Evolutionary conservation across 768 basidiomycete genomes (phyloP).

Genomic region (Lentinula guzmanii): DNA sequence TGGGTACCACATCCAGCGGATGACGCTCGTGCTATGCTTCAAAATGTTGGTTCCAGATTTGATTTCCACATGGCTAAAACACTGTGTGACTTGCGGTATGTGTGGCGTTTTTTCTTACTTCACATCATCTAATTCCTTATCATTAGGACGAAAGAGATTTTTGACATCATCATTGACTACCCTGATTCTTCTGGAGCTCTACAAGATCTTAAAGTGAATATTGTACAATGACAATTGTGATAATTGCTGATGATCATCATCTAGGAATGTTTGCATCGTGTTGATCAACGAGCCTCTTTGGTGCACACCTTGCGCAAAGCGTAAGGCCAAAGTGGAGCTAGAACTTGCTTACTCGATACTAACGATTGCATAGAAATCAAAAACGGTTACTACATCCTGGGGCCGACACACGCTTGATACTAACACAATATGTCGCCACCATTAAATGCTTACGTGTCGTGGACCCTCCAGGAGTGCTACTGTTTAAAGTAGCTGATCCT

Average conservation of each 20-base stretch:
- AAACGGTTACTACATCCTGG: slow-evolving; percentile 93
- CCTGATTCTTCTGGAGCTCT: slow-evolving; percentile 84
- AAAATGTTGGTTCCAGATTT: slow-evolving; percentile 75
- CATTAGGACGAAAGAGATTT: slow-evolving; percentile 71
- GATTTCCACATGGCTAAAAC: slow-evolving; percentile 94
- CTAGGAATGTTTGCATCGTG: slow-evolving; percentile 74
- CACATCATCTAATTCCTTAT: not conserved
- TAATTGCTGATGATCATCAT: not conserved
- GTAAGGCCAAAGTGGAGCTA: slow-evolving; percentile 35
- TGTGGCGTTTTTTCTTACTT: not conserved
- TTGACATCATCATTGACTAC: slow-evolving; percentile 93
- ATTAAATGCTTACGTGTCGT: slow-evolving; percentile 87
- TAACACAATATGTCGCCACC: slow-evolving; percentile 85
- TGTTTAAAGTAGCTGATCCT: slow-evolving; percentile 92
- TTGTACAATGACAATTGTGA: not conserved
- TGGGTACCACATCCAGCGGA: slow-evolving; percentile 41
- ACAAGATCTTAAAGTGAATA: slow-evolving; percentile 71
- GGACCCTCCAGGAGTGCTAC: slow-evolving; percentile 87
- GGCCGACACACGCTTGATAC: slow-evolving; percentile 87
- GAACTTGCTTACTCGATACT: not conserved
- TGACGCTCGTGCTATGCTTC: slow-evolving; percentile 66
- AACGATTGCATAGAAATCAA: slow-evolving; percentile 49
- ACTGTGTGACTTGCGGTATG: slow-evolving; percentile 78
- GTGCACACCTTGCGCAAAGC: slow-evolving; percentile 74
- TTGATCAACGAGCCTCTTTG: slow-evolving; percentile 72